Conservation (phyloP, 2,329 filamentous ascomycete species). For the Sarocladium strictum region DNA sequence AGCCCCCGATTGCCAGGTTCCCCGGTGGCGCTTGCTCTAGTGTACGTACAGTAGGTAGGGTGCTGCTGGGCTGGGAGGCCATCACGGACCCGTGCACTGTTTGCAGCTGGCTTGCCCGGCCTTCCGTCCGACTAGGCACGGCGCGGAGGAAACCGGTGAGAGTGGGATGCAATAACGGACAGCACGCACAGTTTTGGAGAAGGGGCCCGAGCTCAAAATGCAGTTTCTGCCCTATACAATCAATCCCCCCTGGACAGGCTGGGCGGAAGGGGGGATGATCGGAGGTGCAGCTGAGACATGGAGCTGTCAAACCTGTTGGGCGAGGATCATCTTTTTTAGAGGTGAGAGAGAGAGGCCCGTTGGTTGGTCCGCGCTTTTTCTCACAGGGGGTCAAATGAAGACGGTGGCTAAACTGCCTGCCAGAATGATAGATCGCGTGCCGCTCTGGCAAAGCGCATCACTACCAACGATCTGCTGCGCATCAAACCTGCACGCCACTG, state of each 20-base stretch:
- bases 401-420: constrained; percentile 3
- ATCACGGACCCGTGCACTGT: constrained; percentile 4
- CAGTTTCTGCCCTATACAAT: neutral
- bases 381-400: neutral
- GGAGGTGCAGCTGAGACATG: constrained; percentile 5
- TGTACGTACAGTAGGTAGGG: no score
- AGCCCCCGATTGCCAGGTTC: neutral
- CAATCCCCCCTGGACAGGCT: neutral
- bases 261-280: neutral
- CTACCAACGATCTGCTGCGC: neutral
- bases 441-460: neutral
- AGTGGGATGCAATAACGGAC: constrained; percentile 4
- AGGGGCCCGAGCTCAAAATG: constrained; percentile 7
- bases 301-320: constrained; percentile 4
- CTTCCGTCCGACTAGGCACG: neutral
- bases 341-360: neutral
- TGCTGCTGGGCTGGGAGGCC: neutral
- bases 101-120: constrained; percentile 1
- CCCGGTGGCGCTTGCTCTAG: neutral
- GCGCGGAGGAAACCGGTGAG: neutral
- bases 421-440: neutral
- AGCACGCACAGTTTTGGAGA: neutral
- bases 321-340: neutral
- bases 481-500: neutral
- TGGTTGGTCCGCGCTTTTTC: neutral